A percentile compares a stretch with the other conserved stretches of the same genome.
Conservation (phyloP, 2,329 filamentous ascomycete species). For the Sodiomyces alkalinus region DNA sequence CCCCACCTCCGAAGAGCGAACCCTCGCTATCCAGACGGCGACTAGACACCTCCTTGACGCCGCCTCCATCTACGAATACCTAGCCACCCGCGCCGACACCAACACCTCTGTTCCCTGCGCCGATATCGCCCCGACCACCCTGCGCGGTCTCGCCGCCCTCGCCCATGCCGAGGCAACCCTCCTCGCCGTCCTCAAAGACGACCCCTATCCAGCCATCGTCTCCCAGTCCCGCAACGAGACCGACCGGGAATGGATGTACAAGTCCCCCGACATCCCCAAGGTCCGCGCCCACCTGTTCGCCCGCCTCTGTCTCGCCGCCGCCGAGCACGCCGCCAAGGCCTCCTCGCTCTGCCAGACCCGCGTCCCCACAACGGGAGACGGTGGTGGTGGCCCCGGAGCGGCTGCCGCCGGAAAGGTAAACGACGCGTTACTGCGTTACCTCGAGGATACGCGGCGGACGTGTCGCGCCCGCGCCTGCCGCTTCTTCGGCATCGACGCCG, state of each 20-base stretch:
- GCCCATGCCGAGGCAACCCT: conserved; percentile 80
- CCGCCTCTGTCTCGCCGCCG: conserved; percentile 71
- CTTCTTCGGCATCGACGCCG: conserved; percentile 82
- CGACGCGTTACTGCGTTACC: conserved; percentile 54
- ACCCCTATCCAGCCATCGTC: conserved; percentile 75
- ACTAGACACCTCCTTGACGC: conserved; percentile 68
- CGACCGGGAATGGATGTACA: conserved; percentile 95
- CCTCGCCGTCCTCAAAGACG: conserved; percentile 81
- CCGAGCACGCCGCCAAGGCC: conserved; percentile 73
- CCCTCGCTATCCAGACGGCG: conserved; percentile 53
- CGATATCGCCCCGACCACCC: conserved; percentile 36
- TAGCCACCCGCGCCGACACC: conserved; percentile 42
- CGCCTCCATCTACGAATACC: conserved; percentile 60
- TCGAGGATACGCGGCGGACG: conserved; percentile 58
- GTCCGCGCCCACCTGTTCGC: conserved; percentile 82
- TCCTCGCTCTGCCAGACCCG: conserved; percentile 29
- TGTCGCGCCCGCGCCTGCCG: conserved; percentile 74
- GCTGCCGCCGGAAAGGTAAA: conserved; percentile 40
- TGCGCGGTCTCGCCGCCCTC: conserved; percentile 45
- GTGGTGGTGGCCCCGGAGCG: conserved; percentile 14
- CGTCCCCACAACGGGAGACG: too few relatives aligned
- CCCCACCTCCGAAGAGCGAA: conserved; percentile 49
- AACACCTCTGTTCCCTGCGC: conserved; percentile 21
- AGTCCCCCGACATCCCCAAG: conserved; percentile 72
- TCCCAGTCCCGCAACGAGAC: conserved; percentile 68